phyloP scores from a whole-genome alignment of 148 eudicot genomes.

The Vaccinium vitisidaea region DNA sequence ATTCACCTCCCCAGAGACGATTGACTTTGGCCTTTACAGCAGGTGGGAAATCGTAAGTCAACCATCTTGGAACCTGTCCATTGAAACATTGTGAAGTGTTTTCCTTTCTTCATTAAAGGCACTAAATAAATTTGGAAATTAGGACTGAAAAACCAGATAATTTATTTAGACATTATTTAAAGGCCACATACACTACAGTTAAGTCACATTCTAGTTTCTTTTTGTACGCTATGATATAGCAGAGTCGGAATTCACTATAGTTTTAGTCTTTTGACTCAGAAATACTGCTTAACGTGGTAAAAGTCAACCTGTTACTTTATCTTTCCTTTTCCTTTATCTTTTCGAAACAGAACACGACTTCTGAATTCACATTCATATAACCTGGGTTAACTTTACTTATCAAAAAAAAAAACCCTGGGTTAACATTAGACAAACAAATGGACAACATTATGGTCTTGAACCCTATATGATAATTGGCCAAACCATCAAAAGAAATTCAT shows the following conservation, averaged over 20 bases:
- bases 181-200: neutral
- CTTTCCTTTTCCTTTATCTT: neutral
- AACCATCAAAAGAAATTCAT: slow-evolving; percentile 2
- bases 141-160: slow-evolving; percentile 7
- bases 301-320: neutral
- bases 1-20: slow-evolving; percentile 97
- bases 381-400: too few relatives aligned
- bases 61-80: slow-evolving; percentile 80
- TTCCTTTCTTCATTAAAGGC: neutral
- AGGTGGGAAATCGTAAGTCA: slow-evolving; percentile 93
- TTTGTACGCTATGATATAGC: neutral
- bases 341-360: neutral
- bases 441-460: neutral
- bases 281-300: neutral
- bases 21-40: slow-evolving; percentile 95
- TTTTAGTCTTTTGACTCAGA: neutral
- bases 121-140: neutral
- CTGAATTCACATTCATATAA: neutral
- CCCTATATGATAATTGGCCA: neutral
- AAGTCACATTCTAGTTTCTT: neutral
- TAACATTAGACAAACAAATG: neutral
- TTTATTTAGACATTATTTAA: neutral
- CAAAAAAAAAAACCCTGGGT: too few relatives aligned
- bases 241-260: neutral
- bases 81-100: slow-evolving; percentile 9